These are phyloP conservation scores for Sporothrix dimorphospora DNA, from an alignment of 2,329 filamentous ascomycete genomes.

Conservation along the genomic window DNA sequence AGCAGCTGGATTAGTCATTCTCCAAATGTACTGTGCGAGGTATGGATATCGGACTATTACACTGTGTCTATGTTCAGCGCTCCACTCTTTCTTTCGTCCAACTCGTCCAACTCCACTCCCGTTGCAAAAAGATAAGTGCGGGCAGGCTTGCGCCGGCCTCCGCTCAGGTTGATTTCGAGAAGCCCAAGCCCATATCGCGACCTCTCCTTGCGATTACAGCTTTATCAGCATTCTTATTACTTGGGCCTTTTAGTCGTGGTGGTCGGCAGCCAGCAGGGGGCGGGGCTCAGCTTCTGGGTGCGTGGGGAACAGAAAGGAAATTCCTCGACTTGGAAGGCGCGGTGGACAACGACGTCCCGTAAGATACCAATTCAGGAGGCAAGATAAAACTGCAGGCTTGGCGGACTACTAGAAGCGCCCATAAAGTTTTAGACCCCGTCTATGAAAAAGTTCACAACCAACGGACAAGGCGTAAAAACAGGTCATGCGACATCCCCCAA, in stretches of 20 bases:
- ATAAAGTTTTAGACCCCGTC: conserved; percentile 3
- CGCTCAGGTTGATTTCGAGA: neutral
- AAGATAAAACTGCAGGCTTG: conserved; percentile 20
- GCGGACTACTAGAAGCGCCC: conserved; percentile 17
- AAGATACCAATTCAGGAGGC: neutral
- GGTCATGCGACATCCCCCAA: conserved; percentile 26
- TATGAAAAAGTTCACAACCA: conserved; percentile 10
- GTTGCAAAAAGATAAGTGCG: conserved; percentile 20
- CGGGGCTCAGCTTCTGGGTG: neutral
- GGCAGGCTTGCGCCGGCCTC: conserved; percentile 18
- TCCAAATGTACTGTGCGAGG: neutral
- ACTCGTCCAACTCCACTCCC: neutral
- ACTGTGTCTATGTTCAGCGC: neutral
- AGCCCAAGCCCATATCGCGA: neutral
- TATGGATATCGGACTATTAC: neutral
- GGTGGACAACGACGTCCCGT: too few species aligned
- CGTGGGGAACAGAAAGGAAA: conserved; percentile 24
- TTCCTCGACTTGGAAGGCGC: conserved; percentile 24
- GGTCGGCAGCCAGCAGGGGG: neutral
- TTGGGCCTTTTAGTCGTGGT: conserved; percentile 6
- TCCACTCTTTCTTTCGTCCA: neutral
- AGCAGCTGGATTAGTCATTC: neutral
- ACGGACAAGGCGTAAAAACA: conserved; percentile 18
- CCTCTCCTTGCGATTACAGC: conserved; percentile 15
- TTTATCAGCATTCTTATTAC: conserved; percentile 25